Evolutionary conservation across 352 stramenopile genomes (phyloP), one percentile per base, ranked within the genome.

Genomic region (Phytophthora hibernalis): DNA sequence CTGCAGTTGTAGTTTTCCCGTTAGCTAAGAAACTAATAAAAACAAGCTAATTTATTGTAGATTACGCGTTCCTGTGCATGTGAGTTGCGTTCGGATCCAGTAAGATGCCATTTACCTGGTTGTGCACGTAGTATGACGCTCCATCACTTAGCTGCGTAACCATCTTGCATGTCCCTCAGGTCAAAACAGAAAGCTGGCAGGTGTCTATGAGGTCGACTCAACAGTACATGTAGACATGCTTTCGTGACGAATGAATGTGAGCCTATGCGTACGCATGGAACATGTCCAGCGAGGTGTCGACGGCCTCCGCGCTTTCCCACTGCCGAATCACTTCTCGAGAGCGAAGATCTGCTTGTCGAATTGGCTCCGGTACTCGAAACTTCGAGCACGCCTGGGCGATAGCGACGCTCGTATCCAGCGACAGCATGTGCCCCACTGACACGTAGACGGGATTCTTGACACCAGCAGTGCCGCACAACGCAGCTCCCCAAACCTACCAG

Each of bases 381-480:
- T 71, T 44, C 8, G 79, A 90, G 50, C 86, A 96, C 6, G 72
- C 75, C 28, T 76, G 37, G 12, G 79, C 75, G 22, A 97, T 80
- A 8, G 44, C 68, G 16, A 97, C 53, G 22, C 83, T 84, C 37
- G 83, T 83, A 31, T 78, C 65, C 2, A 97, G 74, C 7, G 81
- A 93, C 9, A 96, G 16, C 52, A 72, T 53, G 65, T 96, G 83
- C 3, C 89, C 88, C 9, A 92, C 73, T 2, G 89, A 97, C n/a
- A 97, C 85, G 59, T 91, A 97, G 26, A 94, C 75, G 10, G 89
- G 89, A 72, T 96, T 96, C 56, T 87, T 80, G 2, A 92, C 76
- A 0, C 74, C 77, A 28, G 72, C 51, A 40, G 85, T 75, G 12
- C 78, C 77, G 24, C 85, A 94, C 20, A 94, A 54, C 40, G 88